Percentiles rank a stretch among this genome's conserved stretches.
Conservation (phyloP, 768 basidiomycete species). For the Lyophyllum atratum region DNA sequence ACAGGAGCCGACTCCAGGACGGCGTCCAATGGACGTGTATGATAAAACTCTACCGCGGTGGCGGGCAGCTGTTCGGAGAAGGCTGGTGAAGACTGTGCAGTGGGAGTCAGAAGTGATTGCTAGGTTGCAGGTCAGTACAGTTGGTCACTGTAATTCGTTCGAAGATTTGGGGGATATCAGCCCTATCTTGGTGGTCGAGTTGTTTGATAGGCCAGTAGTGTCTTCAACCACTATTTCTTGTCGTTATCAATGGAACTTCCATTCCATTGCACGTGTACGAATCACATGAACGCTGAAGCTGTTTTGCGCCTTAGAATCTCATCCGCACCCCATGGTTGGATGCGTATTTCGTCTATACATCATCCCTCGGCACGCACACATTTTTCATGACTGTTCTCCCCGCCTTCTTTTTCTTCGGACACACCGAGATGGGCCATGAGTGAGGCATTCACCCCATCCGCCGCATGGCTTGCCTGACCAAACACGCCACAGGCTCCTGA, state of each 20-base stretch:
- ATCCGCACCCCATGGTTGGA: slow-evolving; percentile 73
- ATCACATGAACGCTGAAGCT: neutral
- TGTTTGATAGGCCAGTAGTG: no score
- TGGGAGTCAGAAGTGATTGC: slow-evolving; percentile 65
- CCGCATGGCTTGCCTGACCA: neutral
- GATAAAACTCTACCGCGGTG: slow-evolving; percentile 62
- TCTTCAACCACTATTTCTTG: no score
- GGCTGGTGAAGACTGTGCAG: slow-evolving; percentile 52
- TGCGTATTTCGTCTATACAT: slow-evolving; percentile 81
- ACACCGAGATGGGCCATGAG: slow-evolving; percentile 71
- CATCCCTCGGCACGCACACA: slow-evolving; percentile 80
- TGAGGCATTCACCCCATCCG: slow-evolving; percentile 35
- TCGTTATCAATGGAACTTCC: no score
- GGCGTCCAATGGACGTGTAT: slow-evolving; percentile 57
- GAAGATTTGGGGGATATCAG: no score
- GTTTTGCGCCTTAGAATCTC: slow-evolving; percentile 34
- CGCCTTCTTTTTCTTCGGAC: slow-evolving; percentile 86
- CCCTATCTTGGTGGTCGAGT: no score
- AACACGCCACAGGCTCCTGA: slow-evolving; percentile 51
- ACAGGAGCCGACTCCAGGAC: slow-evolving; percentile 24
- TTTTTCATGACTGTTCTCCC: slow-evolving; percentile 95
- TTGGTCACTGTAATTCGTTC: no score
- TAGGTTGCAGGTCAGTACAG: slow-evolving; percentile 59
- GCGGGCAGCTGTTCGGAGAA: slow-evolving; percentile 60
- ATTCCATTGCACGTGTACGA: neutral